A percentile compares a stretch with the other conserved stretches of the same genome.
phyloP scores from a whole-genome alignment of 2,329 filamentous ascomycete genomes.

The Sphaceloma murrayae region DNA sequence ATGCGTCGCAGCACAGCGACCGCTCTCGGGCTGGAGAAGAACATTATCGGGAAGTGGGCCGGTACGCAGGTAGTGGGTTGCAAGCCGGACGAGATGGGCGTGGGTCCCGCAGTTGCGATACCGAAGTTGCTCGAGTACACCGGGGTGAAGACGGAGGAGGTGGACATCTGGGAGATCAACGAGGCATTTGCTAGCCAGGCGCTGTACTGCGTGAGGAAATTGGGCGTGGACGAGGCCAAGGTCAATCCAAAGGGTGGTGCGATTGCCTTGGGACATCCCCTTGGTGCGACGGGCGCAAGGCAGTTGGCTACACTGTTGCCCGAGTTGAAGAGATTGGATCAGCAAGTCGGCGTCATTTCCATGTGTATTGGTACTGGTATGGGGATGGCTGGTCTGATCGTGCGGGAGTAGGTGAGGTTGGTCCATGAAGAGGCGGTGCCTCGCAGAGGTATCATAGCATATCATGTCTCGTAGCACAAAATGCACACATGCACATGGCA shows the following conservation, averaged over 20 bases:
- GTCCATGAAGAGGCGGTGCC: too few species aligned
- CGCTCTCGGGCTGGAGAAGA: slow-evolving; percentile 56
- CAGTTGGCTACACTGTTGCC: slow-evolving; percentile 67
- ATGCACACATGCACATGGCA: too few species aligned
- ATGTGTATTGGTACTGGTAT: slow-evolving; percentile 61
- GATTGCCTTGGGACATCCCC: slow-evolving; percentile 85
- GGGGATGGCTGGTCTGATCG: slow-evolving; percentile 45
- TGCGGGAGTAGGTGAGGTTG: slow-evolving; percentile 32
- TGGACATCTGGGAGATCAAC: slow-evolving; percentile 88
- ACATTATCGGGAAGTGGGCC: slow-evolving; percentile 76
- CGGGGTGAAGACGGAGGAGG: slow-evolving; percentile 57
- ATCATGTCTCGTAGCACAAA: too few species aligned
- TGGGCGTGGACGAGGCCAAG: slow-evolving; percentile 58
- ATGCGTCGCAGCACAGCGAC: slow-evolving; percentile 76
- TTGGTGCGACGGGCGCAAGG: slow-evolving; percentile 78
- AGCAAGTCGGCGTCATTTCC: slow-evolving; percentile 73
- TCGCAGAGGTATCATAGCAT: too few species aligned
- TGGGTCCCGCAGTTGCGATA: slow-evolving; percentile 79
- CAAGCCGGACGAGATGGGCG: slow-evolving; percentile 84
- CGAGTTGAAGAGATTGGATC: slow-evolving; percentile 55
- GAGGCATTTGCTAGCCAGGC: slow-evolving; percentile 62
- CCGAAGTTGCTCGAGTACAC: slow-evolving; percentile 65
- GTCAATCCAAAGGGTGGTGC: slow-evolving; percentile 91
- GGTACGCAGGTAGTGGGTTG: slow-evolving; percentile 67
- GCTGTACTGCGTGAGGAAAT: slow-evolving; percentile 59